Percentiles rank a stretch among this genome's conserved stretches.
Conservation (phyloP, 192 early-diverging fungal genomes). For the Umbelopsis sp. region DNA sequence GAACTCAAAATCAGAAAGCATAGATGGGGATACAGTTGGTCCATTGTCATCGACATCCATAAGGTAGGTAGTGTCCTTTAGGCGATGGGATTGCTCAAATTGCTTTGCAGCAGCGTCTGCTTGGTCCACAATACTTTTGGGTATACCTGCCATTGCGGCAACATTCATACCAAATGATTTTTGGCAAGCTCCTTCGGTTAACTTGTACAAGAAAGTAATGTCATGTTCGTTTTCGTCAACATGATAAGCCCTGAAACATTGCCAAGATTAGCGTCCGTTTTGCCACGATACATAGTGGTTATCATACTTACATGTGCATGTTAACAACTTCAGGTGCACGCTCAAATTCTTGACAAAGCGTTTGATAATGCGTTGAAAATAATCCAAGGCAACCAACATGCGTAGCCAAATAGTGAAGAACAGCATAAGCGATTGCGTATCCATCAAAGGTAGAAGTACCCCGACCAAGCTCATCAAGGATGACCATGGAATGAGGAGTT, state of each 20-base stretch:
- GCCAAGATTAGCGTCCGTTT: not conserved
- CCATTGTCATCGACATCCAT: slow-evolving; percentile 17
- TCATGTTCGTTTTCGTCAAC: slow-evolving; percentile 79
- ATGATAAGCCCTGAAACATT: slow-evolving; percentile 55
- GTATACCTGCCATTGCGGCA: slow-evolving; percentile 95
- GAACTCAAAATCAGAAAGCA: slow-evolving; percentile 36
- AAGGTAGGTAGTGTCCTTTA: slow-evolving; percentile 29
- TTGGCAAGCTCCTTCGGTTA: slow-evolving; percentile 82
- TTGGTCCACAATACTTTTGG: slow-evolving; percentile 64
- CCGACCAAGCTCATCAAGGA: slow-evolving; percentile 96
- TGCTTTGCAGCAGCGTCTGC: slow-evolving; percentile 72
- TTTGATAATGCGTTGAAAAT: slow-evolving; percentile 97
- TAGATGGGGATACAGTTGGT: not conserved
- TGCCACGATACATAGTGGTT: not conserved
- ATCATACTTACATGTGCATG: slow-evolving; percentile 76
- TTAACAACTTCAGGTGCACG: slow-evolving; percentile 74
- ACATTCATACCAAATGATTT: slow-evolving; percentile 99
- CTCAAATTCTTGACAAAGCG: slow-evolving; percentile 85
- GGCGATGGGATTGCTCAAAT: slow-evolving; percentile 66
- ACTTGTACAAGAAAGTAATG: slow-evolving; percentile 96
- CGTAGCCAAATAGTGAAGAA: slow-evolving; percentile 82
- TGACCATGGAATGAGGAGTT: slow-evolving; percentile 86
- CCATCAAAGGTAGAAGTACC: slow-evolving; percentile 98
- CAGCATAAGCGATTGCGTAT: slow-evolving; percentile 92
- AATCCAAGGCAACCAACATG: slow-evolving; percentile 86